Conservation (phyloP, 2,329 filamentous ascomycete genomes). For the Aspergillus terreus region DNA sequence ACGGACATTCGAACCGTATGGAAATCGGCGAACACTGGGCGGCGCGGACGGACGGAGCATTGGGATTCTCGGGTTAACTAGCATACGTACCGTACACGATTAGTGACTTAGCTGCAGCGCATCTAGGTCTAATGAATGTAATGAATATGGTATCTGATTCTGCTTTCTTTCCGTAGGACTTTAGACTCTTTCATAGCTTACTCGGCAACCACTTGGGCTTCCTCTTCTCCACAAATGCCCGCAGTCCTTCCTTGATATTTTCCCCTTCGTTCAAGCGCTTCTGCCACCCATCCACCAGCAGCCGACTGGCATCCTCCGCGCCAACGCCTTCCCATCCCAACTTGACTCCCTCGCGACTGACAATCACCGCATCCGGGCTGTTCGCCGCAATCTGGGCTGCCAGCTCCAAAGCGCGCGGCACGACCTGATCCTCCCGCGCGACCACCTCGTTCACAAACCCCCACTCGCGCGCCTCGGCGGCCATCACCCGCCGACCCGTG, state of each 20-base stretch:
- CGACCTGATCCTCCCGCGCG: constrained; percentile 17
- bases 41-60: constrained; percentile 24
- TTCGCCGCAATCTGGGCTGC: constrained; percentile 61
- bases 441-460: constrained; percentile 65
- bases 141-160: constrained; percentile 6
- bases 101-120: constrained; percentile 19
- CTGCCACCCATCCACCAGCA: constrained; percentile 58
- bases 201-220: constrained; percentile 58
- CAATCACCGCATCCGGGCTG: constrained; percentile 72
- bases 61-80: constrained; percentile 15
- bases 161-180: not conserved
- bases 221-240: constrained; percentile 73
- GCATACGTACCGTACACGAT: constrained; percentile 11
- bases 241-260: constrained; percentile 71
- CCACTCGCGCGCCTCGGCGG: constrained; percentile 61
- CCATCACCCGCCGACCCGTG: constrained; percentile 57
- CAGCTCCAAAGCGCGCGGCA: constrained; percentile 52
- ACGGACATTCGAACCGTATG: constrained; percentile 25
- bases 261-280: constrained; percentile 60
- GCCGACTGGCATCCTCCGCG: constrained; percentile 59
- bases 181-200: constrained; percentile 26
- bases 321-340: constrained; percentile 68
- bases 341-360: constrained; percentile 67
- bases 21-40: constrained; percentile 27
- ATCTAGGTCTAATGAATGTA: constrained; percentile 15